These are phyloP conservation scores for Phytophthora constricta DNA, from an alignment of 352 stramenopile species.

Conservation along the genomic window DNA sequence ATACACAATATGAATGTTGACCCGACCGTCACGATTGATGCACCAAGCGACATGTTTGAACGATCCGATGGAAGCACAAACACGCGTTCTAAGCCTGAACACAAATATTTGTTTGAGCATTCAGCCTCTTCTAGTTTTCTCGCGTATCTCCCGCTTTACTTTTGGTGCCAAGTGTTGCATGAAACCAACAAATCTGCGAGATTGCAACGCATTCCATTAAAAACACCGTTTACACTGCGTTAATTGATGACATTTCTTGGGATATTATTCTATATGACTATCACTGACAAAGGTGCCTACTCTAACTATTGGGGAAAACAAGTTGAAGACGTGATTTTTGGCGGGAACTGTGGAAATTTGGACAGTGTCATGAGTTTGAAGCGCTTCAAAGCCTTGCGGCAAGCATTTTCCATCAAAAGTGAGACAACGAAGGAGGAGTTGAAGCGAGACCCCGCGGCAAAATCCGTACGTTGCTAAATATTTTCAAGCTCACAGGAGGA, in stretches of 20 bases:
- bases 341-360: neutral
- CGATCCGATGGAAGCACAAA: no score
- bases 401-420: constrained; percentile 10
- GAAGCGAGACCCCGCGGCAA: constrained; percentile 12
- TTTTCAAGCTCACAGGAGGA: constrained; percentile 27
- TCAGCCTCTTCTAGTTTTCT: no score
- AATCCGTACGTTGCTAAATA: constrained; percentile 34
- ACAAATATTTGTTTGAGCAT: no score
- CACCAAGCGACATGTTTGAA: no score
- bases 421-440: no score
- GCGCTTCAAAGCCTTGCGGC: constrained; percentile 18
- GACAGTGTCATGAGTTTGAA: constrained; percentile 10
- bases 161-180: constrained; percentile 11
- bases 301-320: constrained; percentile 33
- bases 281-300: constrained; percentile 31
- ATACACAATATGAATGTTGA: no score
- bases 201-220: neutral
- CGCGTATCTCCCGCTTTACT: constrained; percentile 11
- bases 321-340: constrained; percentile 15
- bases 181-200: neutral
- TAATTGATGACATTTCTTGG: constrained; percentile 45
- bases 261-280: constrained; percentile 34
- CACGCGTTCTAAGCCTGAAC: no score
- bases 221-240: constrained; percentile 8
- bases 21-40: no score